Percentiles rank a stretch among this genome's conserved stretches.
Conservation (phyloP, 331 rosid genomes). For the Quercus tomentella region DNA sequence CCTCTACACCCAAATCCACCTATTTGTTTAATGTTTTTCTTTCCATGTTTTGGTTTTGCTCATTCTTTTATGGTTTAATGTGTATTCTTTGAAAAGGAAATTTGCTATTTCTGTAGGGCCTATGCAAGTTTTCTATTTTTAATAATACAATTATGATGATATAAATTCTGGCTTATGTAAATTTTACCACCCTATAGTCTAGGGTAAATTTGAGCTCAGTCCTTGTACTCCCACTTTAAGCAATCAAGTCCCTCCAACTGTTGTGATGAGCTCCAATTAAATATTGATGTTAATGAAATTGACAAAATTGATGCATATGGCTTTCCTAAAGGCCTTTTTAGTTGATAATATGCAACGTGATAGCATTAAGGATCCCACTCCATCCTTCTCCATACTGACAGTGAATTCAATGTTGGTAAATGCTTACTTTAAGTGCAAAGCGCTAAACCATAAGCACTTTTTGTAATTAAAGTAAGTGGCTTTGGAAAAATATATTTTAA, state of each 20-base stretch:
- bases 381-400: not conserved
- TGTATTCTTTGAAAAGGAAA: not conserved
- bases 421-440: no score
- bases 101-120: not conserved
- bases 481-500: no score
- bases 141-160: not conserved
- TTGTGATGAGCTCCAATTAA: not conserved
- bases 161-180: not conserved
- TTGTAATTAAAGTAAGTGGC: no score
- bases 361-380: not conserved
- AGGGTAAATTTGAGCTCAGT: not conserved
- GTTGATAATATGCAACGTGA: not conserved
- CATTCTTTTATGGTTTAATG: not conserved
- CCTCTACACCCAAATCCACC: not conserved
- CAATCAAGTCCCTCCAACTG: not conserved
- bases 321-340: not conserved
- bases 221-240: not conserved
- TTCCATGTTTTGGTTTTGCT: not conserved
- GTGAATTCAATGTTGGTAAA: no score
- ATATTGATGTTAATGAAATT: not conserved
- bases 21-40: not conserved
- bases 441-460: no score
- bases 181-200: not conserved
- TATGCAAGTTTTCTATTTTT: not conserved
- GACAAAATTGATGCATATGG: not conserved